Base-by-base conservation (phyloP, 176 grass and related monocot species). In the Bolboschoenus planiculmis region DNA sequence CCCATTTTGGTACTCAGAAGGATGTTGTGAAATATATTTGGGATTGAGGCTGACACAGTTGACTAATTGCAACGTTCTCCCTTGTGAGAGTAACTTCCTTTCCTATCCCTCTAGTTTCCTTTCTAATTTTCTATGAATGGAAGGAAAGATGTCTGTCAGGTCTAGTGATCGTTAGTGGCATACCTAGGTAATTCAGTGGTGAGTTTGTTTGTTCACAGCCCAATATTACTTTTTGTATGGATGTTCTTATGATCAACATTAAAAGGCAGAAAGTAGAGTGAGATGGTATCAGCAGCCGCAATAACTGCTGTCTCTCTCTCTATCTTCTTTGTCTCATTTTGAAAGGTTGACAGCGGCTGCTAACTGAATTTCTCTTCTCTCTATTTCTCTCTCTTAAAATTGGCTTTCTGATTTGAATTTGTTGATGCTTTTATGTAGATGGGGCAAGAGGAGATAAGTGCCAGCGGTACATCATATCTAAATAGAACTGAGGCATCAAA, bases 371-470 rank as follows among this genome's bases (percentile, higher is more conserved):
- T 40, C 65, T 42, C 34, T 23, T 35, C 20, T 62, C 27, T 65
- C 10, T 53, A 18, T 29, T 31, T 70, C 65, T 23, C 65, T 42
- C 44, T 74, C 1, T 10, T 14, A 73, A 26, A 4, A 44, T 24
- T 46, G 10, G 39, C 42, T 73, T 16, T 51, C 43, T 77, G 43
- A 9, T 77, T 77, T 51, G 13, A 53, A 14, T 82, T 51, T 81
- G 1, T 10, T 86, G 29, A 23, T 79, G 16, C 47, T 84, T 90
- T 87, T 87, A 26, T 92, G 16, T 83, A 99, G 97, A 99, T 99
- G 97, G 97, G 97, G 59, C 93, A 96, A 96, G 97, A 99, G 87
- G 97, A 99, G 87, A 99, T 99, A 78, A 99, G 97, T 90, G 87
- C 97, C 51, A 99, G 97, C 67, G 97, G 97, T 26, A 99, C 97